Base-by-base conservation (phyloP, 768 basidiomycete species). In the Chlorophyllum brunneum region DNA sequence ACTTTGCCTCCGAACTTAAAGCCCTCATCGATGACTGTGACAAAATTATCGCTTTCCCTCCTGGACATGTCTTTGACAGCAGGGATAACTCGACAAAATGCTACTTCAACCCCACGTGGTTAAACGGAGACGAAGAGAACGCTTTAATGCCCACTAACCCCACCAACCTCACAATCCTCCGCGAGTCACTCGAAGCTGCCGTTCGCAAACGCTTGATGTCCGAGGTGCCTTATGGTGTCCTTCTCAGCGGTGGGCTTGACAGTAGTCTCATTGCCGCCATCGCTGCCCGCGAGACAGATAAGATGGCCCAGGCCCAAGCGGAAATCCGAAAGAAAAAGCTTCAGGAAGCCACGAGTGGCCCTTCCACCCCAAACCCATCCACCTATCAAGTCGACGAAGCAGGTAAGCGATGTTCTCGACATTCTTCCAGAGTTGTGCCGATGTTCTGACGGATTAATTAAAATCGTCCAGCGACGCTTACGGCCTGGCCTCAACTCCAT, bases 171-270 rank as follows among this genome's bases (percentile, higher is more conserved):
- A 85, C 75, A 5, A 68, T 79, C 20, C 68, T 99, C 27, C 82
- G 95, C 36, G 83, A 90, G 65, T 78, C 85, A 0, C 77, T 99
- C 24, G 97, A 98, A 70, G 85, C 79, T 26, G 92, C 97, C 11
- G 97, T 99, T 43, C 80, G 85, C 61, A 99, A 98, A 68, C 79
- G 97, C 42, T 72, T 99, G 16, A 99, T 99, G 97, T 89, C 88
- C 26, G 97, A 99, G 69, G 97, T 98, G 9, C 97, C 97, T 2
- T 99, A 95, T 59, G 97, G 97, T 54, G 97, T 99, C 13, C 78
- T 99, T 36, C 80, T 99, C 52, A 92, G 88, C 56, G 97, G 97
- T 41, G 97, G 97, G 18, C 73, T 99, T 49, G 97, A 99, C 66
- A 94, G 91, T 63, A 95, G 92, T 64, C 72, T 99, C 69, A 98